These are phyloP conservation scores for Trichoderma afroharzianum DNA, from an alignment of 2,329 filamentous ascomycete genomes.

Conservation along the genomic window DNA sequence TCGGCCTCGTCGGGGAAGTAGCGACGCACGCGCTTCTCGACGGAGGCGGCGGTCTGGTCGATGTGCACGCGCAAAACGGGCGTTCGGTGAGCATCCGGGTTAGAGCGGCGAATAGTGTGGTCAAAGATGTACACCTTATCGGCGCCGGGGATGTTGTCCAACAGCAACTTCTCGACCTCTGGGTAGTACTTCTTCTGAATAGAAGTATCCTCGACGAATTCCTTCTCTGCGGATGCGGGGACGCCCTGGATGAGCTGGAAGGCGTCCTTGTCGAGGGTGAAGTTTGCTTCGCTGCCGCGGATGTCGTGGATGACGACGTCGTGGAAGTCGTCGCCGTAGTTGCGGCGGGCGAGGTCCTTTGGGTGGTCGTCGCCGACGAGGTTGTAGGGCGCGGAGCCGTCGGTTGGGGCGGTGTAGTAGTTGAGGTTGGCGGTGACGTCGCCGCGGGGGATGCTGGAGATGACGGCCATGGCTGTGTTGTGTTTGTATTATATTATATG, in stretches of 20 bases:
- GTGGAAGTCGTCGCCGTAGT: constrained; percentile 53
- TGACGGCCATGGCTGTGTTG: constrained; percentile 36
- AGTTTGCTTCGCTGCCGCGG: constrained; percentile 64
- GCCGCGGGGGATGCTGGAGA: constrained; percentile 50
- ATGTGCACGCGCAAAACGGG: constrained; percentile 76
- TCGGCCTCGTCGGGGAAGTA: constrained; percentile 67
- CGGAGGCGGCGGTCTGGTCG: constrained; percentile 71
- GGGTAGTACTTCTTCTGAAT: constrained; percentile 77
- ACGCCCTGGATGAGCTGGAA: constrained; percentile 64
- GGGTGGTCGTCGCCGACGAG: constrained; percentile 61
- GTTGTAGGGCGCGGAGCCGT: constrained; percentile 60
- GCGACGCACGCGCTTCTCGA: constrained; percentile 61
- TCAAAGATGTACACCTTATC: constrained; percentile 74
- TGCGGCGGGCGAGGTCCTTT: constrained; percentile 58
- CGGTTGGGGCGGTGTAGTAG: constrained; percentile 61
- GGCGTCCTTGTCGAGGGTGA: constrained; percentile 68
- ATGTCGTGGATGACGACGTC: constrained; percentile 66
- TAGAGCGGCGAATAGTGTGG: constrained; percentile 75
- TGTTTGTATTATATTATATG: neutral
- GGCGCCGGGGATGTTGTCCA: constrained; percentile 63
- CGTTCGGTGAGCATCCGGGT: constrained; percentile 54
- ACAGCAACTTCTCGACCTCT: constrained; percentile 70
- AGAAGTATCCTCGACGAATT: constrained; percentile 65
- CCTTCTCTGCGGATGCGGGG: constrained; percentile 44
- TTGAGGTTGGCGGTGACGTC: constrained; percentile 59